Base-by-base conservation (phyloP, 2,329 filamentous ascomycete genomes). In the Fusarium austroafricanum region DNA sequence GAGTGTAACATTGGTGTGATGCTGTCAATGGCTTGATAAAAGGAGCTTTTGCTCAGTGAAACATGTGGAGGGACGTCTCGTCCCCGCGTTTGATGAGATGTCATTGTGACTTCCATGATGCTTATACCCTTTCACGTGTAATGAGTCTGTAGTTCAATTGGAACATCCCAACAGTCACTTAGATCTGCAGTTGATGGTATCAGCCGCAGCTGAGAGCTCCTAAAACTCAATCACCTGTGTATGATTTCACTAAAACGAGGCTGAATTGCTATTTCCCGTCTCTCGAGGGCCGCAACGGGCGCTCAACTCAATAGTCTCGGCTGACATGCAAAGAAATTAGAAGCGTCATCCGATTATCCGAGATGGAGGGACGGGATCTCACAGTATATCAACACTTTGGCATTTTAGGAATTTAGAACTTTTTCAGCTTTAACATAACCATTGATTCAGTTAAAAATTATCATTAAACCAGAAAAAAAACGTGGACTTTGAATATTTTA, bases 341-440 rank as follows among this genome's bases (percentile, higher is more conserved):
- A 45, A 44, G 35, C 46, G 29, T 54, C 52, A 58, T 37, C 31
- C 55, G 61, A 39, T 49, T 11, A 57, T 39, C 47, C 40, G 20
- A 55, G 38, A 49, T 54, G 47, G 65, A 66, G 65, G 61, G 55
- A 18, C 61, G 65, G 61, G 35, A 66, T 51, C 43, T 43, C 40
- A 65, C 51, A 53, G 29, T 20, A 61, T 21, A 29, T 55, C 26
- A 26, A 11, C 26, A 23, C 39, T 45, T 38, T 26, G 46, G 45
- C 47, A 29, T 31, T 46, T 46, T 18, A 26, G 18, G 31, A 14
- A 5, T 45, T 45, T 61, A 31, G 31, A 9, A 50, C 31, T 47
- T 40, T 56, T n/a, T 17, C 33, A 37, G 3, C 21, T 17, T 17
- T 5, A 33, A 20, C 12, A 23, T 43, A 38, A 29, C 33, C 26